A percentile compares a stretch with the other conserved stretches of the same genome.
phyloP scores from a whole-genome alignment of 805 yeast species.

The Pichia paraexigua region DNA sequence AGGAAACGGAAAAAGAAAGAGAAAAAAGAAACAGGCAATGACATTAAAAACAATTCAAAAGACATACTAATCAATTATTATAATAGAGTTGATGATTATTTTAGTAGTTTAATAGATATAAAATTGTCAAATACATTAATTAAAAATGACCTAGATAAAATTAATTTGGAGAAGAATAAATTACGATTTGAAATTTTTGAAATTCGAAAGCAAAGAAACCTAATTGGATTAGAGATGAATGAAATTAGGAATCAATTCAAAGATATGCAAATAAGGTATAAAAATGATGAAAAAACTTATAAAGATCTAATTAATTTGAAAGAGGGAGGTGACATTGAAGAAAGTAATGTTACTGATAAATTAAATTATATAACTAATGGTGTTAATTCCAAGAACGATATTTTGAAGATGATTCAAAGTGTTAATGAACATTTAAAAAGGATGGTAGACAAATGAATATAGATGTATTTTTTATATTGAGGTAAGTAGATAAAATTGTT shows the following conservation, averaged over 20 bases:
- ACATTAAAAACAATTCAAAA: not conserved
- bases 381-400: not conserved
- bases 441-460: not conserved
- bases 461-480: no score
- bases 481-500: not conserved
- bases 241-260: not conserved
- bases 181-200: constrained; percentile 25
- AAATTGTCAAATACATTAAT: constrained; percentile 29
- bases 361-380: not conserved
- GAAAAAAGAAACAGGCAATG: not conserved
- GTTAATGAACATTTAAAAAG: not conserved
- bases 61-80: constrained; percentile 19
- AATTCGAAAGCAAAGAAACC: constrained; percentile 18
- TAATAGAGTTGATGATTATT: constrained; percentile 21
- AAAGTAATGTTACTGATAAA: not conserved
- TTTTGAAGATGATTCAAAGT: not conserved
- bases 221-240: constrained; percentile 10
- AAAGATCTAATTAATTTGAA: constrained; percentile 1
- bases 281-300: constrained; percentile 8
- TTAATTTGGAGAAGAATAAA: constrained; percentile 24
- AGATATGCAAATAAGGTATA: not conserved
- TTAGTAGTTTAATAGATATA: constrained; percentile 29
- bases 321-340: not conserved
- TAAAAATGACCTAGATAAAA: constrained; percentile 22
- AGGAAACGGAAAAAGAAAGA: not conserved